Evolutionary conservation across 129 eudicot genomes (phyloP), one percentile per base, ranked within the genome.

Genomic region (sunflower (Helianthus annuus)): DNA sequence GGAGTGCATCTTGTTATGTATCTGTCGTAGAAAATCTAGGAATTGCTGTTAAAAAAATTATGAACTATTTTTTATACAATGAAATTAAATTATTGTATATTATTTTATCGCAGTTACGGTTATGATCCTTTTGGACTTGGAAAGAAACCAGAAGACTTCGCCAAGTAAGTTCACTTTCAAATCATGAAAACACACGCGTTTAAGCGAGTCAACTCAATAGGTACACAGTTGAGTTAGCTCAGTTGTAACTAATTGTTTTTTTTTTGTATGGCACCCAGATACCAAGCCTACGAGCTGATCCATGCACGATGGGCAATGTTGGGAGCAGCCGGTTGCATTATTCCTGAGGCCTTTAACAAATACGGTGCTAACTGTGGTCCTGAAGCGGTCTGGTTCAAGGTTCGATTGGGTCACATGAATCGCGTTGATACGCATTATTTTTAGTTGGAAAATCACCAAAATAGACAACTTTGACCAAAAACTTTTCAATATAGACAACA

Each of bases 311-410:
- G 99, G 97, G 99, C 99, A 1, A 94, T 94, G 99, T 83, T 94
- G 67, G 99, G 99, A 7, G 99, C 99, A 2, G 99, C 99, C 9
- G 97, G 99, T 29, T 90, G 83, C 82, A 68, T 94, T 38, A 94
- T 94, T 83, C 99, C 97, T 0, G 99, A 94, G 83, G 99, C 99
- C 66, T 94, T 90, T 70, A 94, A 94, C 97, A 94, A 88, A 64
- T 94, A 73, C 45, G 99, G 99, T 48, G 99, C 99, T 19, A 46
- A 77, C 82, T 94, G 97, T 71, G 99, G 99, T 59, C 99, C 99
- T 66, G 99, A 94, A 86, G 99, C 99, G 73, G 99, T 94, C 77
- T 94, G 97, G 97, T 94, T 94, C 88, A 94, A 94, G 96, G 99
- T 94, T 68, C 5, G 64, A 1, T 27, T 2, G 32, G 52, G 38